Percentiles rank a stretch among this genome's conserved stretches.
Evolutionary conservation across 2,329 filamentous ascomycete species (phyloP).

Genomic region (Claviceps sp.): DNA sequence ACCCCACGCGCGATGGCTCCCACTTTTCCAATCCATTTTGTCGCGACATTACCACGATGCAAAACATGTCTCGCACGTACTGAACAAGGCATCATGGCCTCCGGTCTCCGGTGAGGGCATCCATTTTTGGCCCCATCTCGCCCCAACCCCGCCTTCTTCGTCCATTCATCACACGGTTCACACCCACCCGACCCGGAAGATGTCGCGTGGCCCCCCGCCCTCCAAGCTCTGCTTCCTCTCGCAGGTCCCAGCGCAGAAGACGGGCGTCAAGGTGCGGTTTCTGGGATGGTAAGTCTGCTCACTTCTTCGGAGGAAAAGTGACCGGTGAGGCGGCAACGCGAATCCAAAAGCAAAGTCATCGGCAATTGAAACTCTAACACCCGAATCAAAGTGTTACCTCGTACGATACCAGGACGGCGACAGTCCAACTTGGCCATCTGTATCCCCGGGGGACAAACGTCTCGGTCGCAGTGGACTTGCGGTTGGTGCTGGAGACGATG

Average conservation of each 20-base stretch:
- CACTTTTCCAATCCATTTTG: background rate
- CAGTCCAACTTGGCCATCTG: conserved; percentile 54
- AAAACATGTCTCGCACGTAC: background rate
- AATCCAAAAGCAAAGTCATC: no score
- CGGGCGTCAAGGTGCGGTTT: conserved; percentile 74
- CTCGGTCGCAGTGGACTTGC: conserved; percentile 53
- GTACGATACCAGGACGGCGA: conserved; percentile 41
- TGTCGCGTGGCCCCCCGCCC: conserved; percentile 48
- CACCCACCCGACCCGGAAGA: conserved; percentile 11
- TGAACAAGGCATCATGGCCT: background rate
- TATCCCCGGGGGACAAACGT: conserved; percentile 36
- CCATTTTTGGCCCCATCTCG: no score
- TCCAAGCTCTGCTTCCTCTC: conserved; percentile 53
- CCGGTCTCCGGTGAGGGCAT: background rate
- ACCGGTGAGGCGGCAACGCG: no score
- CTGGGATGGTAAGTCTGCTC: conserved; percentile 62
- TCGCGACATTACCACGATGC: background rate
- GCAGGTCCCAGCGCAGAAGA: conserved; percentile 35
- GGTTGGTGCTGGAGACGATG: conserved; percentile 54
- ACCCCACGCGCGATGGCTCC: background rate
- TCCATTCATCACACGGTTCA: background rate
- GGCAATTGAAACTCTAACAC: no score
- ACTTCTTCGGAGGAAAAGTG: background rate
- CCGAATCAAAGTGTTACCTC: conserved; percentile 29
- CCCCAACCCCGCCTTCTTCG: no score